Evolutionary conservation across 1,284 basidiomycete species (phyloP).

Genomic region (Cronartium ribicola): DNA sequence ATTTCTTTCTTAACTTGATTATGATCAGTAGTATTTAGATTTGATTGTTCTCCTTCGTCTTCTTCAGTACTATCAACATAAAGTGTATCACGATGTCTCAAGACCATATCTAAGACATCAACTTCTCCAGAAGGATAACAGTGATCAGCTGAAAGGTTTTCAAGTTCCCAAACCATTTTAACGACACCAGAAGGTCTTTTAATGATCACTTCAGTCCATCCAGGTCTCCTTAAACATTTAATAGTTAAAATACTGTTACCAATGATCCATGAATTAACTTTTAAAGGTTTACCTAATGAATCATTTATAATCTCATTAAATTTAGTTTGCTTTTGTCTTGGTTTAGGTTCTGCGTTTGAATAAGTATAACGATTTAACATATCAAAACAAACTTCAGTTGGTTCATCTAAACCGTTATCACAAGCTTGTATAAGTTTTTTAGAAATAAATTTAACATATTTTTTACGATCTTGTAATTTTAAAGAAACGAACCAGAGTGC

Average conservation of each 20-base stretch:
- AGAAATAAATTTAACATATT: slow-evolving; percentile 80
- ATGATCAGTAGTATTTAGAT: background rate
- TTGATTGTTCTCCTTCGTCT: slow-evolving; percentile 12
- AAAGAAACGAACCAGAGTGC: slow-evolving; percentile 94
- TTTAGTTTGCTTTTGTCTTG: slow-evolving; percentile 70
- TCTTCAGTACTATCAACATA: slow-evolving; percentile 16
- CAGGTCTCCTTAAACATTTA: slow-evolving; percentile 65
- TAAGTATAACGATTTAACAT: slow-evolving; percentile 95
- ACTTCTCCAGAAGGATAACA: slow-evolving; percentile 66
- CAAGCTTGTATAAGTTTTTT: slow-evolving; percentile 83
- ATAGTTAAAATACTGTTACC: slow-evolving; percentile 84
- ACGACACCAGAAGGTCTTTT: slow-evolving; percentile 86
- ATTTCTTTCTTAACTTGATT: slow-evolving; percentile 13
- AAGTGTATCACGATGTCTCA: slow-evolving; percentile 47
- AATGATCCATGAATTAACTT: slow-evolving; percentile 77
- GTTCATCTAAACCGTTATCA: slow-evolving; percentile 76
- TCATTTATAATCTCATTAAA: slow-evolving; percentile 53
- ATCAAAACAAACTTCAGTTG: slow-evolving; percentile 94
- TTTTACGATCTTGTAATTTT: slow-evolving; percentile 74
- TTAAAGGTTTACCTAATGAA: slow-evolving; percentile 52
- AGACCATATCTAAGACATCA: slow-evolving; percentile 51
- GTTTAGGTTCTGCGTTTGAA: slow-evolving; percentile 85
- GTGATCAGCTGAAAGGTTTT: slow-evolving; percentile 70
- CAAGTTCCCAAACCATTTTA: slow-evolving; percentile 74
- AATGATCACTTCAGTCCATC: slow-evolving; percentile 85